Percentiles rank a stretch among this genome's conserved stretches.
Evolutionary conservation across 1,284 basidiomycete genomes (phyloP).

Genomic region (Thecaphora thlaspeos): DNA sequence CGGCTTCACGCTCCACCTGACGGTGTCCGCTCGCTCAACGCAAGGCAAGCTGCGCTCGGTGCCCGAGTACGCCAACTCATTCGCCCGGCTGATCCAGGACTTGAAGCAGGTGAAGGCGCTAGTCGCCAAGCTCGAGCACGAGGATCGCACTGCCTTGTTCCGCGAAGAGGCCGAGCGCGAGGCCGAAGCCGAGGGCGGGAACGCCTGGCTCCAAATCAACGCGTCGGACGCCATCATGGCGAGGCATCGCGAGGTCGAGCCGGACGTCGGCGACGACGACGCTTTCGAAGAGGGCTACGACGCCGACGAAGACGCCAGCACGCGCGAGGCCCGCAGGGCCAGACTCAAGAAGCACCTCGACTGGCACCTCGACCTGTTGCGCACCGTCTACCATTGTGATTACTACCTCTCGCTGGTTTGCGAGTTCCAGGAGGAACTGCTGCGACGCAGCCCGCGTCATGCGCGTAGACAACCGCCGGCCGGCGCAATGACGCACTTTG

Average conservation of each 20-base stretch:
- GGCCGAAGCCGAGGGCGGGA: conserved; percentile 4
- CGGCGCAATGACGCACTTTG: conserved; percentile 16
- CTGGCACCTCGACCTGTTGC: conserved; percentile 46
- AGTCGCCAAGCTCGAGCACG: conserved; percentile 28
- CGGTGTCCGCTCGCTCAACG: conserved; percentile 38
- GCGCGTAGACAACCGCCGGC: conserved; percentile 31
- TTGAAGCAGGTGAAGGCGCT: conserved; percentile 39
- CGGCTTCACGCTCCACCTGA: conserved; percentile 42
- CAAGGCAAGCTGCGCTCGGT: conserved; percentile 43
- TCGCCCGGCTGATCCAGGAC: conserved; percentile 41
- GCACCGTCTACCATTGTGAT: conserved; percentile 50
- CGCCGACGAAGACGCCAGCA: conserved; percentile 16
- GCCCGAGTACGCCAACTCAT: conserved; percentile 41
- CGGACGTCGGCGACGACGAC: conserved; percentile 15
- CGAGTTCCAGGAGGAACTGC: conserved; percentile 53
- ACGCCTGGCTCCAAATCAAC: conserved; percentile 22
- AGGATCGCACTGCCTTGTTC: conserved; percentile 42
- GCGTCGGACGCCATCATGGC: conserved; percentile 28
- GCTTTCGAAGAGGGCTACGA: conserved; percentile 26
- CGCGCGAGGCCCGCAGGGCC: conserved; percentile 22
- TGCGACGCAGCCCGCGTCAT: conserved; percentile 38
- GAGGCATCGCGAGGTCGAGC: conserved; percentile 14
- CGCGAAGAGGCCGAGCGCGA: conserved; percentile 8
- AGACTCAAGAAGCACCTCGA: conserved; percentile 48
- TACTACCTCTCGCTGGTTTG: conserved; percentile 51